Evolutionary conservation across 2,329 filamentous ascomycete species (phyloP).

Genomic region (Eutypella sp.): DNA sequence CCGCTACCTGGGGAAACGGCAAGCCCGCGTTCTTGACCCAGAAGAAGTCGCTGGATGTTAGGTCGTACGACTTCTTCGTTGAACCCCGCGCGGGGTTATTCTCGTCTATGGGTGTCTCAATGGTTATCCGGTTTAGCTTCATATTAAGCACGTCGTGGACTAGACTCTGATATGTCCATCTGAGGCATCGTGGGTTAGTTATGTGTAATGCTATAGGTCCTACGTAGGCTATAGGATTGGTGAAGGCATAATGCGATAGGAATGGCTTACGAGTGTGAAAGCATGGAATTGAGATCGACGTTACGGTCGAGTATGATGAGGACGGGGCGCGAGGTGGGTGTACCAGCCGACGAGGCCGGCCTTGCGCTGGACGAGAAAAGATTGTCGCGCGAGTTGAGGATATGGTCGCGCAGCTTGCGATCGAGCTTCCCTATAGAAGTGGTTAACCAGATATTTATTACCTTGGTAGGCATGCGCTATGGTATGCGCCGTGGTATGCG

Average conservation of each 20-base stretch:
- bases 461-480: too few species aligned
- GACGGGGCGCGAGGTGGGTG: constrained; percentile 74
- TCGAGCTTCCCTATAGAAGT: constrained; percentile 70
- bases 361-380: constrained; percentile 71
- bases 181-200: background rate
- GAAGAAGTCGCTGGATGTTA: constrained; percentile 89
- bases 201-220: background rate
- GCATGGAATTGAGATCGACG: constrained; percentile 92
- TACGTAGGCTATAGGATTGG: too few species aligned
- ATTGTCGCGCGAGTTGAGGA: constrained; percentile 96
- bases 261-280: constrained; percentile 71
- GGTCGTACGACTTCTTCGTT: constrained; percentile 86
- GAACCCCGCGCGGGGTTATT: constrained; percentile 66
- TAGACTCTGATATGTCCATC: constrained; percentile 69
- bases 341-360: constrained; percentile 51
- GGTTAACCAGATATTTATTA: too few species aligned
- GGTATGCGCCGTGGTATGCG: too few species aligned
- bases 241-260: background rate
- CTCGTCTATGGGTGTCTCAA: constrained; percentile 79
- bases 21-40: constrained; percentile 88
- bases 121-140: constrained; percentile 88
- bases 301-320: constrained; percentile 93
- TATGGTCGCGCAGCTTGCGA: constrained; percentile 90
- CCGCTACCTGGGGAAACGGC: constrained; percentile 92
- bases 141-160: constrained; percentile 68